These are phyloP conservation scores for Scutellaria baicalensis DNA, from an alignment of 257 asterid genomes.

Conservation along the genomic window DNA sequence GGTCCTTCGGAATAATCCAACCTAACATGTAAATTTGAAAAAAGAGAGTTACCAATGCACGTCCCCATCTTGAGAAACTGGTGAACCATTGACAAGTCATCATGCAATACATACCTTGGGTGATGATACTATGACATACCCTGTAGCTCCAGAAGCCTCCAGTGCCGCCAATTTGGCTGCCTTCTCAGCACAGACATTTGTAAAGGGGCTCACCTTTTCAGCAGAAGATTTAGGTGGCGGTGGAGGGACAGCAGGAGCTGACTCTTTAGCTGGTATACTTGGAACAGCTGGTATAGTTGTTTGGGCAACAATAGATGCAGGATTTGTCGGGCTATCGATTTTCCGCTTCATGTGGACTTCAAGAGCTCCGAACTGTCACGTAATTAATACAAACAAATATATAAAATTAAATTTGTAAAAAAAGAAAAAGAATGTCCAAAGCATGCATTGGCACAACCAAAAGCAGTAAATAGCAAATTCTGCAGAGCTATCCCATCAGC, in stretches of 20 bases:
- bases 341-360: conserved; percentile 69
- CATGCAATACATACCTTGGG: conserved; percentile 43
- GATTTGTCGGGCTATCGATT: conserved; percentile 37
- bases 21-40: conserved; percentile 35
- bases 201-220: conserved; percentile 59
- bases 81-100: background rate
- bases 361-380: conserved; percentile 61
- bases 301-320: conserved; percentile 36
- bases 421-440: background rate
- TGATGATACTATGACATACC: conserved; percentile 57
- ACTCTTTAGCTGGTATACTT: conserved; percentile 39
- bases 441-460: background rate
- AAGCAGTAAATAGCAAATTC: background rate
- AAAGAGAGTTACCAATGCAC: background rate
- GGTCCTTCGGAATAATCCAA: conserved; percentile 66
- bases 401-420: background rate
- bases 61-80: background rate
- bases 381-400: conserved; percentile 6
- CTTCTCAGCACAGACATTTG: conserved; percentile 43
- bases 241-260: conserved; percentile 37
- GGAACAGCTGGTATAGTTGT: conserved; percentile 42
- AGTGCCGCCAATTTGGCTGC: conserved; percentile 62
- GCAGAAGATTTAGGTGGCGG: conserved; percentile 52
- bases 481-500: background rate
- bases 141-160: conserved; percentile 59